Base-by-base conservation (phyloP, 2,329 filamentous ascomycete genomes). In the Ophiostoma fasciatum region DNA sequence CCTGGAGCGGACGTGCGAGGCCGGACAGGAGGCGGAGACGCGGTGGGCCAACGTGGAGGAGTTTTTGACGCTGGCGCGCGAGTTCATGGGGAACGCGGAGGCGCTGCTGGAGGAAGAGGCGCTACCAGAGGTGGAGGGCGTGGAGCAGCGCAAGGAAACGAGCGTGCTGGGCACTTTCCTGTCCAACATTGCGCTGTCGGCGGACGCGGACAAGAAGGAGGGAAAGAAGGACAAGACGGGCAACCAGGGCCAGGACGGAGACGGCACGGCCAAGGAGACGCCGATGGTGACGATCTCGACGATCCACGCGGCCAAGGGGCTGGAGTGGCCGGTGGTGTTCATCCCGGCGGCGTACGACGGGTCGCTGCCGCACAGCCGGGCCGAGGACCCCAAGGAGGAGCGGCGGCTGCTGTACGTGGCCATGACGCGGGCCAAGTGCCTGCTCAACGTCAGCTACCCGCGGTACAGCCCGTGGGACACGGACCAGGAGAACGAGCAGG, bases 291-390 rank as follows among this genome's bases (percentile, higher is more conserved):
- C 87, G 0, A 83, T 98, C 18, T 94, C 85, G 6, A 98, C 88
- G 0, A 94, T 98, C 10, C 88, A 98, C 52, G 85, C 87, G 1
- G 84, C 88, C 3, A 98, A 98, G 56, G 88, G 88, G 4, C 65
- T 98, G 1, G 88, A 98, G 54, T 98, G 90, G 90, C 88, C 88
- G 0, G 68, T 94, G 2, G 84, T 96, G 1, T 96, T 96, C 53
- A 76, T 96, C 13, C 87, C 90, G 6, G 82, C 82, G 1, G 79
- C 84, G 19, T 94, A 93, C 51, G 74, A 85, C 31, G 90, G 88
- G 1, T 88, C 80, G 3, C 92, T 96, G 40, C 88, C 88, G 5
- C 88, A 96, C 53, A 79, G 78, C 2, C 71, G 87, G 46, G 72
- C 85, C 2, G 87, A 94, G 31, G 83, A 96, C 51, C 65, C 68